Conservation (phyloP, 805 yeast genomes). For the Starmerella roubikii region DNA sequence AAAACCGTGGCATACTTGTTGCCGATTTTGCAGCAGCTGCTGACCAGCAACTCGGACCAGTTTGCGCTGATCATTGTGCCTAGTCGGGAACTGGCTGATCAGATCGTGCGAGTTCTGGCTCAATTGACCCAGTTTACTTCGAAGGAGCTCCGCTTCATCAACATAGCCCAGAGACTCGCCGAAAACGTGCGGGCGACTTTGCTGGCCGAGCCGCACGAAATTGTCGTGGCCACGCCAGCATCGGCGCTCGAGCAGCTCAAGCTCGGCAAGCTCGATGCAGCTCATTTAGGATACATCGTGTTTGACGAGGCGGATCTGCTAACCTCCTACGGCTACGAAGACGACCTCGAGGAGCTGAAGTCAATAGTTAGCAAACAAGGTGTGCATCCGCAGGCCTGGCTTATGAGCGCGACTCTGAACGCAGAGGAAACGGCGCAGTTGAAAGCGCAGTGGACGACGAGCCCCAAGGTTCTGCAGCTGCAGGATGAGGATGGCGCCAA, state of each 20-base stretch:
- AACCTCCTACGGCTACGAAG: slow-evolving; percentile 78
- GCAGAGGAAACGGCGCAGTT: slow-evolving; percentile 62
- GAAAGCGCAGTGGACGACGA: slow-evolving; percentile 64
- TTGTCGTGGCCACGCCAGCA: slow-evolving; percentile 78
- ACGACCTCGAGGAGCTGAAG: slow-evolving; percentile 59
- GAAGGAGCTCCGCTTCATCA: slow-evolving; percentile 47
- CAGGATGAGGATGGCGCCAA: slow-evolving; percentile 40
- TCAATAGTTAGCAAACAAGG: slow-evolving; percentile 41
- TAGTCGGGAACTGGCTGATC: slow-evolving; percentile 80
- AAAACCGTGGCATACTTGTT: slow-evolving; percentile 83
- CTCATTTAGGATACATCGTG: slow-evolving; percentile 52
- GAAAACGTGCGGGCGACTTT: slow-evolving; percentile 61
- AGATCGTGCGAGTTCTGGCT: slow-evolving; percentile 59
- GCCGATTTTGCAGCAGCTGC: slow-evolving; percentile 70
- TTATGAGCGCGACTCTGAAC: slow-evolving; percentile 92
- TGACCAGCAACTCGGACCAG: slow-evolving; percentile 25
- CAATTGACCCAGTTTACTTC: slow-evolving; percentile 60
- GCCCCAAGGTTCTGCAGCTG: slow-evolving; percentile 67
- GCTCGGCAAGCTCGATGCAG: slow-evolving; percentile 36
- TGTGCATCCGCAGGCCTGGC: slow-evolving; percentile 56
- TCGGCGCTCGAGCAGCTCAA: slow-evolving; percentile 43
- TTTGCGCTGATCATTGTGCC: slow-evolving; percentile 71
- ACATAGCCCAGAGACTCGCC: slow-evolving; percentile 47
- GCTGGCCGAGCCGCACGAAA: slow-evolving; percentile 61
- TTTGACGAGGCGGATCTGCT: slow-evolving; percentile 93